Percentiles rank a stretch among this genome's conserved stretches.
phyloP scores from a whole-genome alignment of 495 filamentous ascomycete genomes.

The Thozetella sp. region DNA sequence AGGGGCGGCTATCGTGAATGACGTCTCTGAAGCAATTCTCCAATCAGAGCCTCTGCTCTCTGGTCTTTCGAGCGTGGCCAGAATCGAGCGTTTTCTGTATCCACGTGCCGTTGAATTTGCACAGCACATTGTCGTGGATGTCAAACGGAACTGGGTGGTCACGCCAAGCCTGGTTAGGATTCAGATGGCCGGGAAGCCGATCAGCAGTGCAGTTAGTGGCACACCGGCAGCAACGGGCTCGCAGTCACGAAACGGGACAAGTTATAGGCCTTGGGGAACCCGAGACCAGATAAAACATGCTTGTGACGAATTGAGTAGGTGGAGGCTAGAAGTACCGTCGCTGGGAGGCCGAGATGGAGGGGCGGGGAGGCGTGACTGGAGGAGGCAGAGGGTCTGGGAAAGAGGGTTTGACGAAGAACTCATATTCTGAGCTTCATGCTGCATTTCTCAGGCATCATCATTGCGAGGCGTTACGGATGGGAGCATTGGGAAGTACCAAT shows the following conservation, averaged over 20 bases:
- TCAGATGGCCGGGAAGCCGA: slow-evolving; percentile 18
- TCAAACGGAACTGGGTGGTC: slow-evolving; percentile 36
- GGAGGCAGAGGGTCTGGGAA: neutral
- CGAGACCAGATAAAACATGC: slow-evolving; percentile 19
- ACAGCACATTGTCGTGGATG: slow-evolving; percentile 32
- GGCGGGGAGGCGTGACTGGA: neutral
- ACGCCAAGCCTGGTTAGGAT: slow-evolving; percentile 27
- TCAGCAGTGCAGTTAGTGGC: neutral
- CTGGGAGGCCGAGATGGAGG: neutral
- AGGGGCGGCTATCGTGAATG: neutral
- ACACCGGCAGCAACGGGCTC: slow-evolving; percentile 15
- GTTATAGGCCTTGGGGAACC: slow-evolving; percentile 17
- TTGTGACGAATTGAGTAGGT: slow-evolving; percentile 15
- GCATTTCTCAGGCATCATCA: slow-evolving; percentile 2
- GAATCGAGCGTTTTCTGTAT: neutral
- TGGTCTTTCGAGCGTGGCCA: neutral
- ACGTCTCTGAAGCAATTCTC: neutral
- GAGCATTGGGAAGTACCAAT: too few species aligned
- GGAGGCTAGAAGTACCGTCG: slow-evolving; percentile 19
- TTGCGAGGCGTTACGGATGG: too few species aligned
- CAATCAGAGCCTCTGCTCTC: neutral
- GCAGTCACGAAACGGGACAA: slow-evolving; percentile 28
- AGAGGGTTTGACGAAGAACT: neutral
- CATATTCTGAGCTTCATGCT: slow-evolving; percentile 1
- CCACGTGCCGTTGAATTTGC: slow-evolving; percentile 28